phyloP scores from a whole-genome alignment of 441 rosid genomes.

The Capsella rubella region DNA sequence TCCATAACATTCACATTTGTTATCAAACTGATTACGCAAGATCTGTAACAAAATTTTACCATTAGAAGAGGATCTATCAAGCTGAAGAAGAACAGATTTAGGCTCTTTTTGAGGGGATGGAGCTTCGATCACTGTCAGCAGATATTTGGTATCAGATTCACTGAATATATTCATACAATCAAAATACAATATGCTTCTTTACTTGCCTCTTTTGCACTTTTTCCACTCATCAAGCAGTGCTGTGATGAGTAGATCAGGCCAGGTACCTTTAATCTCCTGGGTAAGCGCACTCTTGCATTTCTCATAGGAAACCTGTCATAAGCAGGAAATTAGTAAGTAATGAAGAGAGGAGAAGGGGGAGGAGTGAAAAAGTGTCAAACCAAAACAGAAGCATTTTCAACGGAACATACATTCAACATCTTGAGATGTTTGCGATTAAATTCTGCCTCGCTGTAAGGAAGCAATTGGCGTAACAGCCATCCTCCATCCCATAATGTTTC shows the following conservation, averaged over 20 bases:
- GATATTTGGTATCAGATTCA: conserved; percentile 32
- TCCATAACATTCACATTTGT: conserved; percentile 12
- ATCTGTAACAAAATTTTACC: conserved; percentile 52
- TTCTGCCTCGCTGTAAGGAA: conserved; percentile 89
- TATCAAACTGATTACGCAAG: conserved; percentile 3
- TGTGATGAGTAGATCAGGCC: conserved; percentile 79
- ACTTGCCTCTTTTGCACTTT: conserved; percentile 91
- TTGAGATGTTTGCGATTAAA: conserved; percentile 79
- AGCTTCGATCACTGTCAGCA: conserved; percentile 81
- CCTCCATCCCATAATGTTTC: conserved; percentile 98
- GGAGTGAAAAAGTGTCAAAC: conserved; percentile 2
- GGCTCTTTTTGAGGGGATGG: conserved; percentile 87
- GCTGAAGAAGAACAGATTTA: conserved; percentile 73
- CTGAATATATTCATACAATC: conserved; percentile 13
- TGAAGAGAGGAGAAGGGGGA: background rate
- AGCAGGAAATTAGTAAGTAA: conserved; percentile 18
- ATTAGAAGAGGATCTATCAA: conserved; percentile 54
- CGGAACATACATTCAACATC: conserved; percentile 70
- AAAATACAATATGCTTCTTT: conserved; percentile 1
- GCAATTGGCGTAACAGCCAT: conserved; percentile 97
- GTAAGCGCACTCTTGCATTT: conserved; percentile 58
- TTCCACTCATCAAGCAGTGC: conserved; percentile 92
- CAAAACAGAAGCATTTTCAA: conserved; percentile 16
- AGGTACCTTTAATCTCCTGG: conserved; percentile 73
- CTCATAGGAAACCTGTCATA: conserved; percentile 75